Evolutionary conservation across 1,139 yeast genomes (phyloP).

Genomic region (Sugiyamaella novakii): DNA sequence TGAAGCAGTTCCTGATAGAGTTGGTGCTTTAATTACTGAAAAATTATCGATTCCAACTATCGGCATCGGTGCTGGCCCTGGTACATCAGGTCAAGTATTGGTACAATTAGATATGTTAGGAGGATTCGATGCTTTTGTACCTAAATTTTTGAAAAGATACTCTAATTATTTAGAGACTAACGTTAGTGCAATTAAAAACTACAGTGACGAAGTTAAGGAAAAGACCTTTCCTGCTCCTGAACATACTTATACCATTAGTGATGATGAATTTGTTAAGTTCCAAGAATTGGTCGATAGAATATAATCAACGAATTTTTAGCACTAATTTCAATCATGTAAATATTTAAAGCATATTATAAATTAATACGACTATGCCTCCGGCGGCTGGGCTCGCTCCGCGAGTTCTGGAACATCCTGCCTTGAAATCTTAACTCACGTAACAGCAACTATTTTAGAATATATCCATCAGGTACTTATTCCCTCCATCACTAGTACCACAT

Average conservation of each 20-base stretch:
- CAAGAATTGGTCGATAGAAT: slow-evolving; percentile 32
- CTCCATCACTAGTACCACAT: too few species aligned
- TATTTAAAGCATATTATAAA: too few species aligned
- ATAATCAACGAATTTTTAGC: too few species aligned
- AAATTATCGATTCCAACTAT: slow-evolving; percentile 73
- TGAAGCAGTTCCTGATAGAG: slow-evolving; percentile 81
- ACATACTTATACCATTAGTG: slow-evolving; percentile 74
- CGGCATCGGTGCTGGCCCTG: slow-evolving; percentile 93
- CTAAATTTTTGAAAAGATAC: slow-evolving; percentile 80
- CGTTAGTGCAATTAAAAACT: slow-evolving; percentile 55
- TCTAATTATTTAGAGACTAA: slow-evolving; percentile 55
- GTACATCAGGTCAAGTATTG: slow-evolving; percentile 84
- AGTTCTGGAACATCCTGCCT: too few species aligned
- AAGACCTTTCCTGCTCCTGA: slow-evolving; percentile 61
- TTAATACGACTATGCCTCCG: too few species aligned
- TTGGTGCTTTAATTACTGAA: slow-evolving; percentile 68
- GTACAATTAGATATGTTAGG: slow-evolving; percentile 87
- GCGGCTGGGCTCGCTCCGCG: too few species aligned
- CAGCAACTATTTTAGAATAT: too few species aligned
- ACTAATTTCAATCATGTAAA: too few species aligned
- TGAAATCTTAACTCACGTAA: too few species aligned
- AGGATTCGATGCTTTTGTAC: slow-evolving; percentile 54
- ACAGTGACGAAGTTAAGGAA: slow-evolving; percentile 59
- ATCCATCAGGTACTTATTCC: too few species aligned
- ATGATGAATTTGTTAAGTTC: slow-evolving; percentile 61